A percentile compares a stretch with the other conserved stretches of the same genome.
phyloP scores from a whole-genome alignment of 2,329 filamentous ascomycete species.

The Calonectria naviculata region DNA sequence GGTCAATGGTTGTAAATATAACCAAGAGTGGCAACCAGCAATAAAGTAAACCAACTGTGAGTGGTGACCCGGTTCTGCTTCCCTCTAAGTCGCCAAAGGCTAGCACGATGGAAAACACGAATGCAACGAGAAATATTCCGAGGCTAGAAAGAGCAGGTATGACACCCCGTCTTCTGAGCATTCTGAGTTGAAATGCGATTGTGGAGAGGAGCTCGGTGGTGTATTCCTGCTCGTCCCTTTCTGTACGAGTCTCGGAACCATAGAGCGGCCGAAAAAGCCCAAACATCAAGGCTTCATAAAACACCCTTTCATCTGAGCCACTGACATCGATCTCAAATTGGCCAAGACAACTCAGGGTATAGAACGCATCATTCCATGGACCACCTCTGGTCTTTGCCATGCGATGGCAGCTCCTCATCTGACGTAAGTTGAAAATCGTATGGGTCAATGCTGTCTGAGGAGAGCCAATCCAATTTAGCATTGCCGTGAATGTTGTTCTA shows the following conservation, averaged over 20 bases:
- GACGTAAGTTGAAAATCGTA: neutral
- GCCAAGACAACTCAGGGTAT: neutral
- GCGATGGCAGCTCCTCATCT: neutral
- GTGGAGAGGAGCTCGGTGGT: neutral
- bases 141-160: constrained; percentile 9
- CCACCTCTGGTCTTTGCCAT: neutral
- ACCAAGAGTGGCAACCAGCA: constrained; percentile 15
- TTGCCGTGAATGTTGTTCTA: neutral
- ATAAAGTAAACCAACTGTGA: neutral
- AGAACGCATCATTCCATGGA: neutral
- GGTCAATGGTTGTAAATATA: constrained; percentile 15
- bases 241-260: neutral
- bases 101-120: constrained; percentile 7
- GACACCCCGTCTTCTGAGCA: constrained; percentile 4
- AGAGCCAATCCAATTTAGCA: neutral
- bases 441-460: neutral
- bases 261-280: neutral
- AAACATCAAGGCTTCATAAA: neutral
- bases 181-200: constrained; percentile 5
- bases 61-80: neutral
- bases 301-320: neutral
- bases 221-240: neutral
- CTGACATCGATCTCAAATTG: neutral
- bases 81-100: constrained; percentile 6
- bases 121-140: constrained; percentile 5